Conservation (phyloP, 805 yeast species). For the Candida pseudoglaebosa region DNA sequence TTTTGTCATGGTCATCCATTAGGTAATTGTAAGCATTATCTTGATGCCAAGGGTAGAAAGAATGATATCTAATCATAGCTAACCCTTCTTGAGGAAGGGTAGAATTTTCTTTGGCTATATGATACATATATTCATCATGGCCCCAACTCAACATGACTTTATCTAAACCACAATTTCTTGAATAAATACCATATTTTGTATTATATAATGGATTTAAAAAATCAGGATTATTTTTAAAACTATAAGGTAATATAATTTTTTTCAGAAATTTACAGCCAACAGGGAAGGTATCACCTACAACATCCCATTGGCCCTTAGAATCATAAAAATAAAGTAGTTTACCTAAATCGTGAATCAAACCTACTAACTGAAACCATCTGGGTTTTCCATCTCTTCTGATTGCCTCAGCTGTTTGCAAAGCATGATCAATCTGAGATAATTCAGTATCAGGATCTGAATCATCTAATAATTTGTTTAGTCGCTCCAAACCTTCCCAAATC, state of each 20-base stretch:
- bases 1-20: conserved; percentile 59
- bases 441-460: conserved; percentile 77
- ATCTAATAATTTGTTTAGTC: conserved; percentile 58
- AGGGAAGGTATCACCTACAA: conserved; percentile 75
- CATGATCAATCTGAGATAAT: conserved; percentile 70
- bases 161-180: conserved; percentile 61
- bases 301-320: conserved; percentile 77
- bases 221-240: conserved; percentile 59
- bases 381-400: conserved; percentile 65
- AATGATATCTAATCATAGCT: conserved; percentile 73
- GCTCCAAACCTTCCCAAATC: conserved; percentile 67
- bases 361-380: conserved; percentile 73
- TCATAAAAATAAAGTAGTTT: conserved; percentile 66
- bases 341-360: conserved; percentile 68
- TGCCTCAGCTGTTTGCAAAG: conserved; percentile 73
- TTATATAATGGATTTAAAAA: conserved; percentile 58
- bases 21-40: conserved; percentile 62
- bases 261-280: conserved; percentile 66
- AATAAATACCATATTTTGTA: conserved; percentile 63
- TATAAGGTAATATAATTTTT: conserved; percentile 57
- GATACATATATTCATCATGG: conserved; percentile 76
- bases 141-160: conserved; percentile 77
- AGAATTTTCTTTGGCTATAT: conserved; percentile 61
- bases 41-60: conserved; percentile 75
- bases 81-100: conserved; percentile 61